Evolutionary conservation across 1,139 yeast genomes (phyloP).

Genomic region (Pichia sp.): DNA sequence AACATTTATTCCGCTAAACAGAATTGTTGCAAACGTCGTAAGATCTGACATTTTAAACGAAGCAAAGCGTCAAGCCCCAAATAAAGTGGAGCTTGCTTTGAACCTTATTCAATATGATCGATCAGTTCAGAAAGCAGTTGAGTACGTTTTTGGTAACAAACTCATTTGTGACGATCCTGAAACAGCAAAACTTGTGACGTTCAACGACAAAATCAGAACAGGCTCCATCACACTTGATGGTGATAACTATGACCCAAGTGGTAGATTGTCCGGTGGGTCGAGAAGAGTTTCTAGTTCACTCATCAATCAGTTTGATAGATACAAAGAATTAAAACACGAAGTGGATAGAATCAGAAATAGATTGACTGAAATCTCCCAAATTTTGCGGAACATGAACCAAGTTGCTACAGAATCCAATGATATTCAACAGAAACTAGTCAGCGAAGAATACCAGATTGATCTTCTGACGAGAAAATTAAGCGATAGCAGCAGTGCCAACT

Average conservation of each 20-base stretch:
- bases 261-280: conserved; percentile 95
- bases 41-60: conserved; percentile 37
- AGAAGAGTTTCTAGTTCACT: conserved; percentile 53
- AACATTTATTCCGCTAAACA: conserved; percentile 88
- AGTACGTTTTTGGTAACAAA: conserved; percentile 83
- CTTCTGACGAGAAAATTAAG: conserved; percentile 55
- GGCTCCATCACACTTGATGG: conserved; percentile 93
- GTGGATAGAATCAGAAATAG: conserved; percentile 35
- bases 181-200: conserved; percentile 82
- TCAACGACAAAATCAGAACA: conserved; percentile 70
- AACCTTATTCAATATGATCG: conserved; percentile 68
- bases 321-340: conserved; percentile 42
- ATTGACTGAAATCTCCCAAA: conserved; percentile 34
- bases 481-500: conserved; percentile 49
- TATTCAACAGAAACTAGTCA: conserved; percentile 57
- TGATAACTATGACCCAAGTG: conserved; percentile 93
- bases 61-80: conserved; percentile 72
- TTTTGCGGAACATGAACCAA: conserved; percentile 39
- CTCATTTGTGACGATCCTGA: conserved; percentile 81
- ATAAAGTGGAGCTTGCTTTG: conserved; percentile 80
- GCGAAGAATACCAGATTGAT: conserved; percentile 62
- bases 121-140: conserved; percentile 77
- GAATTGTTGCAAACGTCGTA: conserved; percentile 55
- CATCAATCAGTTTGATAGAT: conserved; percentile 61
- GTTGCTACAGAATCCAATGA: conserved; percentile 47